phyloP scores from a whole-genome alignment of 441 rosid genomes.

The Populus hybrid region DNA sequence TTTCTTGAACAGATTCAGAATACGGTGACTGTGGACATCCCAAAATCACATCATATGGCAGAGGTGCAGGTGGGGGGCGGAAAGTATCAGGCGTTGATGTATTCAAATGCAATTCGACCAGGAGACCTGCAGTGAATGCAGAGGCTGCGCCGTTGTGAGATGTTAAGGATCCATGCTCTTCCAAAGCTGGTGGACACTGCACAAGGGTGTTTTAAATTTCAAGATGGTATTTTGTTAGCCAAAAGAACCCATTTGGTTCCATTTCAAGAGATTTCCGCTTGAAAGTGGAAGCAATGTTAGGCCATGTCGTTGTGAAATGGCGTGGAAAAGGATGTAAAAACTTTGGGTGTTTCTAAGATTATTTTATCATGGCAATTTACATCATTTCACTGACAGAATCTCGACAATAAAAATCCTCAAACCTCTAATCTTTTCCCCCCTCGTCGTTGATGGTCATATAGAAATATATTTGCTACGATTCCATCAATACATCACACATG shows the following conservation, averaged over 20 bases:
- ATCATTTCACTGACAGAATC: background rate
- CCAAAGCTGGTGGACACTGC: constrained; percentile 73
- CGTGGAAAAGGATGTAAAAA: background rate
- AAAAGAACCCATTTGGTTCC: constrained; percentile 1
- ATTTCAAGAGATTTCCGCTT: constrained; percentile 10
- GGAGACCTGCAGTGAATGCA: constrained; percentile 61
- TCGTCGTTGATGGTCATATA: background rate
- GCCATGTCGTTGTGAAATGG: background rate
- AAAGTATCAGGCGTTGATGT: constrained; percentile 74
- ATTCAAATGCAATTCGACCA: constrained; percentile 57
- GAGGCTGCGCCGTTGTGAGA: constrained; percentile 49
- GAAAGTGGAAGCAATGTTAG: background rate
- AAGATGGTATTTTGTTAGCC: constrained; percentile 11
- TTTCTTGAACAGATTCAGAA: constrained; percentile 43
- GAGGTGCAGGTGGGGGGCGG: constrained; percentile 70
- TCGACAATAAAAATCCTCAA: background rate
- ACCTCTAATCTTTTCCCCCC: background rate
- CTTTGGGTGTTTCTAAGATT: background rate
- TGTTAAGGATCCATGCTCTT: constrained; percentile 61
- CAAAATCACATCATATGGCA: constrained; percentile 62
- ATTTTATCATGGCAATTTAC: background rate
- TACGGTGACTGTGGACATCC: constrained; percentile 43
- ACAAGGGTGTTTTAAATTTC: constrained; percentile 18
- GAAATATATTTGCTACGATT: background rate
- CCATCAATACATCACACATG: background rate